A percentile compares a stretch with the other conserved stretches of the same genome.
phyloP scores from a whole-genome alignment of 129 eudicot genomes.

The Ambrosia trifida region DNA sequence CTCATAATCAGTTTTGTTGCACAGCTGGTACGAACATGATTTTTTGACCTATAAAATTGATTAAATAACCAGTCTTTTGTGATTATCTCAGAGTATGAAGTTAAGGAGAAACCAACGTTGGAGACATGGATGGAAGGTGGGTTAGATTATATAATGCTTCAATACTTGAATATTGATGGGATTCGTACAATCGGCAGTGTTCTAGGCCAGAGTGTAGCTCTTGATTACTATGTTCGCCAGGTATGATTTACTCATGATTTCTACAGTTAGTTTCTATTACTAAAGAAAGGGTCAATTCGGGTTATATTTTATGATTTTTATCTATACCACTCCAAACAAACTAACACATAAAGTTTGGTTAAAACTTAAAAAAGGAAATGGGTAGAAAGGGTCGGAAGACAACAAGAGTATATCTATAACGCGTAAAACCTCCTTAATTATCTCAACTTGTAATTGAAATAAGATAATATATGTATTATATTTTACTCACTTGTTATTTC shows the following conservation, averaged over 20 bases:
- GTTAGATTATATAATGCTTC: slow-evolving; percentile 80
- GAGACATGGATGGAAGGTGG: slow-evolving; percentile 98
- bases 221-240: slow-evolving; percentile 98
- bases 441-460: not conserved
- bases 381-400: not conserved
- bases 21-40: not conserved
- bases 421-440: not conserved
- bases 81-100: slow-evolving; percentile 73
- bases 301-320: slow-evolving; percentile 7
- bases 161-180: slow-evolving; percentile 80
- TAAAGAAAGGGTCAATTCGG: not conserved
- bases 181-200: slow-evolving; percentile 96
- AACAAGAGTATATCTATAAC: not conserved
- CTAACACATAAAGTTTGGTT: not conserved
- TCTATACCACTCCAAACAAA: not conserved
- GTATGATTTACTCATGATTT: slow-evolving; percentile 30
- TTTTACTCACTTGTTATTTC: not conserved
- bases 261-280: slow-evolving; percentile 5
- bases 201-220: slow-evolving; percentile 98
- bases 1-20: not conserved
- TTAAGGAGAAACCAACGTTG: slow-evolving; percentile 72
- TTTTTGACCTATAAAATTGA: not conserved
- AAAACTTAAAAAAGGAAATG: slow-evolving; percentile 5
- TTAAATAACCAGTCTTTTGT: not conserved
- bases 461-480: not conserved